Evolutionary conservation across 2,329 filamentous ascomycete species (phyloP).

Genomic region (Emergomyces orientalis): DNA sequence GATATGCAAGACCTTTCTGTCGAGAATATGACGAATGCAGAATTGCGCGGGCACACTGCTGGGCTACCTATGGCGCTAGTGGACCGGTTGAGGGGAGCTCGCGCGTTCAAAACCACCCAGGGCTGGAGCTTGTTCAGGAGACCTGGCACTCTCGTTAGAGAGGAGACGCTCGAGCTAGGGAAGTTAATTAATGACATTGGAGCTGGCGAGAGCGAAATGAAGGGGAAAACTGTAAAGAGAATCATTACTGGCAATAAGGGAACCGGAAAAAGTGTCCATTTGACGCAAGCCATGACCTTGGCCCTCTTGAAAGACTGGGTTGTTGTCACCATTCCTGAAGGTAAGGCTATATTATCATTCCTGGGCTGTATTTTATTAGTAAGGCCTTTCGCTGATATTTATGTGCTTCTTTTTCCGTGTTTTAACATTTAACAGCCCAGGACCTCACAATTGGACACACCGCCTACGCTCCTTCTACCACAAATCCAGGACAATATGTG

Average conservation of each 20-base stretch:
- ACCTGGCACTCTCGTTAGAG: conserved; percentile 68
- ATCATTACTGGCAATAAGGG: conserved; percentile 65
- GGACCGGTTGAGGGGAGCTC: conserved; percentile 70
- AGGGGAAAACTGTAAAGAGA: conserved; percentile 40
- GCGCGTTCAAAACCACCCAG: conserved; percentile 87
- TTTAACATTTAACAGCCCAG: conserved; percentile 53
- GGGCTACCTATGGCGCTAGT: conserved; percentile 60
- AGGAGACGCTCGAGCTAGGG: conserved; percentile 67
- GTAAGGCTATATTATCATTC: conserved; percentile 41
- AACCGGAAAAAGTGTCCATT: conserved; percentile 76
- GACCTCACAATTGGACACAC: conserved; percentile 73
- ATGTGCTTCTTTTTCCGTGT: not conserved
- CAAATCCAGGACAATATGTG: conserved; percentile 51
- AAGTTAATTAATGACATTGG: conserved; percentile 51
- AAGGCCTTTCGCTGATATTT: not conserved
- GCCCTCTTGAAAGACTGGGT: conserved; percentile 78
- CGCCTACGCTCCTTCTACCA: conserved; percentile 62
- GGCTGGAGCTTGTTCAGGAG: conserved; percentile 77
- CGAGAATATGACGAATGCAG: conserved; percentile 46
- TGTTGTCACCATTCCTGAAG: conserved; percentile 81
- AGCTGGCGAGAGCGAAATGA: conserved; percentile 24
- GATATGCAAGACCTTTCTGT: conserved; percentile 54
- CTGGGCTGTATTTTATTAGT: not conserved
- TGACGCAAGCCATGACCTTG: conserved; percentile 75
- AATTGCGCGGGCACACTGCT: conserved; percentile 57